Base-by-base conservation (phyloP, 2,329 filamentous ascomycete genomes). In the Xylariales sp. region DNA sequence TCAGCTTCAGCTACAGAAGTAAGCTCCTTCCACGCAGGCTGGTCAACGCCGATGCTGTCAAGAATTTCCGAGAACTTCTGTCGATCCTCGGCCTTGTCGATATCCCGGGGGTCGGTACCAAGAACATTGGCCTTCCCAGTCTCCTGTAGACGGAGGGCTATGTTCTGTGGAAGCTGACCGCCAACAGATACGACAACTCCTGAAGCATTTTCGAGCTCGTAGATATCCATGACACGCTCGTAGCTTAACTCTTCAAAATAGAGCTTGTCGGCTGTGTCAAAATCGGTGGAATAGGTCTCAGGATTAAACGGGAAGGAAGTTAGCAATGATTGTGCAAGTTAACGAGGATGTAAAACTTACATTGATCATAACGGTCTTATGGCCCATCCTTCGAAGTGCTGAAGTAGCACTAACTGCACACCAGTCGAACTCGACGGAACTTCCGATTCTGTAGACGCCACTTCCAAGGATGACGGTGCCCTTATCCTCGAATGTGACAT, bases 291-390 rank as follows among this genome's bases (percentile, higher is more conserved):
- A 45, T 79, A 80, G 0, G 89, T 95, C 56, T 95, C 88, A 0
- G 87, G 87, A 55, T 93, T 91, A 55, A 80, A 86, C 67, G 56
- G 3, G 4, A 1, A 9, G 4, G 15, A 43, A 27, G 3, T 20
- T 3, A 46, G 38, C 10, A 39, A 20, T 45, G 37, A 22, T 18
- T 24, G 38, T 33, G n/a, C 28, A 25, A 32, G 39, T 38, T 38
- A 22, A 16, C 18, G 33, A n/a, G 8, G 8, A 27, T 27, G n/a
- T n/a, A 27, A 31, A 42, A 67, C 72, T 73, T 66, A 78, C 74
- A 58, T 97, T 97, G 58, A 98, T 93, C 88, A 97, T 95, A 44
- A 95, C 82, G 21, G 93, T 97, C 82, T 96, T 96, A 74, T 95
- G 86, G 52, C 89, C 90, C 74, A 95, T 88, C 46, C 84, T 74